Evolutionary conservation across 257 asterid genomes (phyloP), one percentile per base, ranked within the genome.

Genomic region (Schizonepeta tenuifolia): DNA sequence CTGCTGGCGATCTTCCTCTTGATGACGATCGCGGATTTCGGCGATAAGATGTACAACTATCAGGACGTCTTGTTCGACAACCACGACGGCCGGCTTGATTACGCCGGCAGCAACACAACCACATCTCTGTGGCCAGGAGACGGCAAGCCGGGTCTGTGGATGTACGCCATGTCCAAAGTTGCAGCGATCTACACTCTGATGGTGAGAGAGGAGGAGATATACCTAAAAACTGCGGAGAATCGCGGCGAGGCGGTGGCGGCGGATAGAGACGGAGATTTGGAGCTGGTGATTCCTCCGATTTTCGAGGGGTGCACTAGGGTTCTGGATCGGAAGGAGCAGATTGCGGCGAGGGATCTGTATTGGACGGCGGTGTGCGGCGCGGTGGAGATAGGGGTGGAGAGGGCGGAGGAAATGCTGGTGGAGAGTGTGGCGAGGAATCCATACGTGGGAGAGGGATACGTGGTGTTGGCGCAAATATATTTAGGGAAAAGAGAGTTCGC

Each of bases 21-120:
- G 47, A 82, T 89, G 91, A 93, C 96, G 15, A 83, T 94, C 66
- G 96, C 95, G 0, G 97, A 94, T 86, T 91, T 94, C 78, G 86
- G 96, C 62, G 97, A 91, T 22, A 95, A 91, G 82, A 60, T 88
- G 13, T 94, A 85, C 57, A 82, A 83, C 2, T 94, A 88, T 70
- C 97, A 94, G 83, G 97, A 94, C 35, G 50, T 9, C 0, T 31
- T 94, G 69, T 94, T 94, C 71, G 90, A 86, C 3, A 94, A 91
- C 70, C 49, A 76, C 9, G 56, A 86, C 57, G 97, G 96, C 9
- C 83, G 87, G 1, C 82, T 91, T n/a, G 90, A 84, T 3, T 94
- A 75, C 50, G 33, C 87, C 1, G 97, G 97, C 0, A 89, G 76
- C 72, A 83, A 83, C 1, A 66, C 61, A 0, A 53, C 17, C 60